A percentile compares a stretch with the other conserved stretches of the same genome.
Conservation (phyloP, 495 filamentous ascomycete genomes). For the Pyronema domesticum region DNA sequence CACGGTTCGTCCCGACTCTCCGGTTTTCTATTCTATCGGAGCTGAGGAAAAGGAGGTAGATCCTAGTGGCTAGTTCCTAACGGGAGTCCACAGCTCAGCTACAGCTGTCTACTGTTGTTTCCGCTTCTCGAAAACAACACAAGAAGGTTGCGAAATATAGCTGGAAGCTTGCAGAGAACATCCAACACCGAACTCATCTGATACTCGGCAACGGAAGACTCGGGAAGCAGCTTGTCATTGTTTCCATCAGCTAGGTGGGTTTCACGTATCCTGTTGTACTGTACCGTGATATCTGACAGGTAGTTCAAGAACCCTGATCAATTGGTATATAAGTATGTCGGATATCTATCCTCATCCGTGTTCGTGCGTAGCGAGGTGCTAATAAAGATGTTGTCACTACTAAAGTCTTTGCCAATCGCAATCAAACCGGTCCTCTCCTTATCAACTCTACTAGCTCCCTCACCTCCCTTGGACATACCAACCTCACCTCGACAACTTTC, state of each 20-base stretch:
- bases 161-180: background rate
- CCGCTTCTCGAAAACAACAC: too few relatives aligned
- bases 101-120: slow-evolving; percentile 1
- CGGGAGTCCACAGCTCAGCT: slow-evolving; percentile 1
- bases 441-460: background rate
- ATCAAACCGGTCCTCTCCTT: background rate
- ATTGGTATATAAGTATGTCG: background rate
- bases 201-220: background rate
- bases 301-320: background rate
- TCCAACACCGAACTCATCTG: background rate
- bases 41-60: background rate
- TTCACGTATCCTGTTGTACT: background rate
- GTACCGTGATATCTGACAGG: background rate
- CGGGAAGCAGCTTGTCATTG: slow-evolving; percentile 1
- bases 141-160: background rate
- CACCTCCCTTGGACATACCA: background rate
- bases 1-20: background rate
- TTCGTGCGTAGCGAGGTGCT: background rate
- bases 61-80: background rate
- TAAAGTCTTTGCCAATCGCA: background rate
- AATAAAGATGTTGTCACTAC: background rate
- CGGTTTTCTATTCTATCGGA: background rate
- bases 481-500: background rate
- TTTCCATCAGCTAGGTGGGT: background rate
- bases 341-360: background rate